Conservation (phyloP, 768 basidiomycete species). For the Gymnopilus dilepis region DNA sequence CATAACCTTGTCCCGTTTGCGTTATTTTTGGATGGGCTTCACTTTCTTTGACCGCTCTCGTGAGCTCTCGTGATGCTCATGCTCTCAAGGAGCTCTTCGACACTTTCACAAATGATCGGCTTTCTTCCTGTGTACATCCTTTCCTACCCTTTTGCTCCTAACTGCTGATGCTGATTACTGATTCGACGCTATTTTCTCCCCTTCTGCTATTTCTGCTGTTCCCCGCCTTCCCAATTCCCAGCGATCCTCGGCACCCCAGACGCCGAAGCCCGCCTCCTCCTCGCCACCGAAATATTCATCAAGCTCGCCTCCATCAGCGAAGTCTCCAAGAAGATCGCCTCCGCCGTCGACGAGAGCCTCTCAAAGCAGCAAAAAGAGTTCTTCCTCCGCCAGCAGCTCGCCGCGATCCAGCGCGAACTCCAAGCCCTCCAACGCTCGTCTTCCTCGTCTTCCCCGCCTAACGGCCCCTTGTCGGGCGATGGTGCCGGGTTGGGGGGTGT, state of each 20-base stretch:
- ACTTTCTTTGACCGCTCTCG: background rate
- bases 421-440: constrained; percentile 51
- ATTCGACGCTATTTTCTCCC: constrained; percentile 7
- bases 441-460: background rate
- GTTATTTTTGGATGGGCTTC: background rate
- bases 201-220: too few relatives aligned
- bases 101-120: too few relatives aligned
- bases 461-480: constrained; percentile 3
- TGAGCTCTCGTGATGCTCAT: constrained; percentile 9
- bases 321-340: constrained; percentile 80
- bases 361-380: constrained; percentile 89
- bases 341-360: constrained; percentile 81
- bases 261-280: constrained; percentile 64
- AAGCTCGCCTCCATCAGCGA: constrained; percentile 82
- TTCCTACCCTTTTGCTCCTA: too few relatives aligned
- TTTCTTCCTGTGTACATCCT: too few relatives aligned
- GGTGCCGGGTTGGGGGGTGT: constrained; percentile 19
- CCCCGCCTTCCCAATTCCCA: constrained; percentile 36
- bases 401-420: constrained; percentile 80
- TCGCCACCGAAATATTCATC: constrained; percentile 71
- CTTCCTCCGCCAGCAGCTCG: constrained; percentile 83
- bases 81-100: background rate
- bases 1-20: constrained; percentile 6
- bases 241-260: constrained; percentile 67
- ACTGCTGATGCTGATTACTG: too few relatives aligned